Evolutionary conservation across 2,329 filamentous ascomycete species (phyloP).

Genomic region (Diaporthe longicolla): DNA sequence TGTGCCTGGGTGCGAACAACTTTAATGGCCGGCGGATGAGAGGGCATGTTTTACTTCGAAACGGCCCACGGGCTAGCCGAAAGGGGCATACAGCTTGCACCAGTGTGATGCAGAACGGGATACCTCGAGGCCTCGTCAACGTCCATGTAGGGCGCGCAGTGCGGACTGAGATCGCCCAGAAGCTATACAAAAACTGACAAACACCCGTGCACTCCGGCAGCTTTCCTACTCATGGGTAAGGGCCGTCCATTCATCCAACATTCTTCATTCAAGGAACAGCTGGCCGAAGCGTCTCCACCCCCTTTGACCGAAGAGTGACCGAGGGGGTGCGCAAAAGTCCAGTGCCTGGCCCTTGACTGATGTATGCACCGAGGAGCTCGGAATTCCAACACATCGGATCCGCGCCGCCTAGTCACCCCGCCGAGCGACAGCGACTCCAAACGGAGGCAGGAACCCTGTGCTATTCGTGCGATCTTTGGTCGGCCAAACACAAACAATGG

Average conservation of each 20-base stretch:
- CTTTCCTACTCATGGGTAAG: constrained; percentile 22
- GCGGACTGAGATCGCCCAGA: constrained; percentile 29
- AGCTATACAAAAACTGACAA: constrained; percentile 21
- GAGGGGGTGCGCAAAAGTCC: constrained; percentile 17
- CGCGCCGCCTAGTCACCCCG: constrained; percentile 18
- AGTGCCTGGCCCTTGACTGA: constrained; percentile 15
- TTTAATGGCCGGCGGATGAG: constrained; percentile 5
- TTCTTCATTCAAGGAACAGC: constrained; percentile 30
- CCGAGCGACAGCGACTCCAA: constrained; percentile 16
- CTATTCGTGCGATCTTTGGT: constrained; percentile 32
- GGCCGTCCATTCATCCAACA: constrained; percentile 22
- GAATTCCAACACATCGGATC: constrained; percentile 29
- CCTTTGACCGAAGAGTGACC: constrained; percentile 23
- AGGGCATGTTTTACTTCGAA: constrained; percentile 19
- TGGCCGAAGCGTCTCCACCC: constrained; percentile 15
- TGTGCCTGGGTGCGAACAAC: not conserved
- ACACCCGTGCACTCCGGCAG: constrained; percentile 9
- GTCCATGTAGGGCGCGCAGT: constrained; percentile 3
- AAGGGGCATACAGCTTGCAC: constrained; percentile 20
- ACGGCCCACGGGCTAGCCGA: constrained; percentile 20
- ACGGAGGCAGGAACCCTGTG: not conserved
- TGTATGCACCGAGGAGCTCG: constrained; percentile 21
- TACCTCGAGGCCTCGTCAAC: constrained; percentile 8
- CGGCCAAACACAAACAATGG: constrained; percentile 28
- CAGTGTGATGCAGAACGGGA: constrained; percentile 4